phyloP scores from a whole-genome alignment of 176 grass and related monocot species.

The Themeda triandra region DNA sequence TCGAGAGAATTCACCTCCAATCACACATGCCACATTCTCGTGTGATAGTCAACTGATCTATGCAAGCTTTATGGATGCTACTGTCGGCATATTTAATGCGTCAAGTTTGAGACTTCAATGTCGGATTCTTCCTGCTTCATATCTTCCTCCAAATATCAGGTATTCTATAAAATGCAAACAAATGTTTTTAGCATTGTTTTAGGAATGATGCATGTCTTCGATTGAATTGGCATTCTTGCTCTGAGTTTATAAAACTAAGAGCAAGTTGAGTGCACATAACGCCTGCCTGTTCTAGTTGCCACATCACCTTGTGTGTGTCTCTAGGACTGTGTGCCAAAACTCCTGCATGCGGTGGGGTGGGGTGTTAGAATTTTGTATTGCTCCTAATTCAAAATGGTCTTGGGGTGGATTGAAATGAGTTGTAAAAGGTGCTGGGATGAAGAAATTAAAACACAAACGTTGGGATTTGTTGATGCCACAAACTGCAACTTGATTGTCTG shows the following conservation, averaged over 20 bases:
- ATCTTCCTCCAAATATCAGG: constrained; percentile 81
- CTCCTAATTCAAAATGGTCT: not conserved
- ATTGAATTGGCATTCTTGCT: not conserved
- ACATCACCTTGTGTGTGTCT: not conserved
- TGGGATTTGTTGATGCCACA: not conserved
- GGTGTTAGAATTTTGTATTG: not conserved
- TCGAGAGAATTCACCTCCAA: constrained; percentile 82
- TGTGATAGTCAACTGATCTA: constrained; percentile 98
- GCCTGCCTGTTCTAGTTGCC: not conserved
- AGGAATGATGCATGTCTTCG: not conserved
- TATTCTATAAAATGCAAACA: constrained; percentile 21
- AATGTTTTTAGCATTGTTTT: not conserved
- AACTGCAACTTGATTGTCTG: not conserved
- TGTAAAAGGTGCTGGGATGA: not conserved
- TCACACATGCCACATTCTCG: constrained; percentile 93
- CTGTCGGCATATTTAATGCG: constrained; percentile 84
- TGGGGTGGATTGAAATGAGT: not conserved
- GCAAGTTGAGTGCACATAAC: not conserved
- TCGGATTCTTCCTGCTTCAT: constrained; percentile 81
- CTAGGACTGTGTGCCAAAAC: not conserved
- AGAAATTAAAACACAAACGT: not conserved
- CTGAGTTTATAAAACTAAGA: not conserved
- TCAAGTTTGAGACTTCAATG: constrained; percentile 82
- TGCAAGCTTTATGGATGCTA: constrained; percentile 83
- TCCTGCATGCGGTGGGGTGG: not conserved